Evolutionary conservation across 164 flowering plant genomes (phyloP).

Genomic region (Vitis rotundifolia): DNA sequence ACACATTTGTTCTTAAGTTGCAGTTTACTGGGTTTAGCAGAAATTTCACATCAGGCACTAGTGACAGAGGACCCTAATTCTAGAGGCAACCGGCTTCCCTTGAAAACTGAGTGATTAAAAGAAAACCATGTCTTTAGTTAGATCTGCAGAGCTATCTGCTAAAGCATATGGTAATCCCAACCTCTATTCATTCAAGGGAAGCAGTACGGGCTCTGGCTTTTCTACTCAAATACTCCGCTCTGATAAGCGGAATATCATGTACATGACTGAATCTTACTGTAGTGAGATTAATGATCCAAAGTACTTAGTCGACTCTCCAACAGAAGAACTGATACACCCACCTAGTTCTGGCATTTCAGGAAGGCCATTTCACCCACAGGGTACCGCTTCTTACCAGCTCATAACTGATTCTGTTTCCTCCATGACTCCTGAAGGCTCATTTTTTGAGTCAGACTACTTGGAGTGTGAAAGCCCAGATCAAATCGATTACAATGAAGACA

Average conservation of each 20-base stretch:
- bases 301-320: slow-evolving; percentile 56
- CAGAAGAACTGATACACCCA: slow-evolving; percentile 43
- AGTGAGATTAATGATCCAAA: slow-evolving; percentile 51
- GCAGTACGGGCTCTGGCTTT: slow-evolving; percentile 28
- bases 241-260: slow-evolving; percentile 37
- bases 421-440: slow-evolving; percentile 23
- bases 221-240: slow-evolving; percentile 40
- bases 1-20: neutral
- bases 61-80: slow-evolving; percentile 2
- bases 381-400: slow-evolving; percentile 26
- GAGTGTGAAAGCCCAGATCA: slow-evolving; percentile 43
- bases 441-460: slow-evolving; percentile 39
- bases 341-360: slow-evolving; percentile 33
- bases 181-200: slow-evolving; percentile 41
- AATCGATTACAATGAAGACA: slow-evolving; percentile 53
- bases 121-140: slow-evolving; percentile 48
- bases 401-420: slow-evolving; percentile 24
- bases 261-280: slow-evolving; percentile 34
- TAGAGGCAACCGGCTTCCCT: neutral
- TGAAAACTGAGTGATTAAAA: neutral
- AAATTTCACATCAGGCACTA: neutral
- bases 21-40: too few relatives aligned
- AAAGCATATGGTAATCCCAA: slow-evolving; percentile 42
- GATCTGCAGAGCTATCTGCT: slow-evolving; percentile 55
- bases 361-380: slow-evolving; percentile 27